Conservation (phyloP, 2,329 filamentous ascomycete genomes). For the Calonectria montana region DNA sequence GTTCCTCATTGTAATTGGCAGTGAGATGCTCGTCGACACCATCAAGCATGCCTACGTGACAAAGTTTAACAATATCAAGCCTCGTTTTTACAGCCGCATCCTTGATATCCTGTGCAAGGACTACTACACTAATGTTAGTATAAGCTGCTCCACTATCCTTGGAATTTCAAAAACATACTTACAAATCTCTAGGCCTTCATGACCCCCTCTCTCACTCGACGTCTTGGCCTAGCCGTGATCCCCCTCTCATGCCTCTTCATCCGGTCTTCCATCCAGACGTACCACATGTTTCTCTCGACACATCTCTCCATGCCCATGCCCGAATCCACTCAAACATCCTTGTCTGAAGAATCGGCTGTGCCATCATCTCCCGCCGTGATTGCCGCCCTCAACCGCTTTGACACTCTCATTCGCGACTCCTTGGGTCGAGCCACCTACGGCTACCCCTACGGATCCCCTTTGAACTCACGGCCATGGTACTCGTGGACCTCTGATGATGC, state of each 20-base stretch:
- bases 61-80: slow-evolving; percentile 98
- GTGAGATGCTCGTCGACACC: slow-evolving; percentile 96
- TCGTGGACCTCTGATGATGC: slow-evolving; percentile 76
- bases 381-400: slow-evolving; percentile 82
- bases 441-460: slow-evolving; percentile 56
- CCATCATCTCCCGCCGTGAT: slow-evolving; percentile 79
- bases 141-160: background rate
- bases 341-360: slow-evolving; percentile 71
- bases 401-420: slow-evolving; percentile 79
- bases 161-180: background rate
- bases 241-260: slow-evolving; percentile 96
- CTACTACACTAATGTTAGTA: slow-evolving; percentile 89
- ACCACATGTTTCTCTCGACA: slow-evolving; percentile 96
- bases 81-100: slow-evolving; percentile 87
- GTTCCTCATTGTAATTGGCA: slow-evolving; percentile 92
- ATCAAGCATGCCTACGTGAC: slow-evolving; percentile 98
- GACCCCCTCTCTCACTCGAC: slow-evolving; percentile 88
- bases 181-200: slow-evolving; percentile 76
- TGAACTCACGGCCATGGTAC: slow-evolving; percentile 58
- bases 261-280: slow-evolving; percentile 92
- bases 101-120: slow-evolving; percentile 96
- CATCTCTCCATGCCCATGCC: slow-evolving; percentile 81
- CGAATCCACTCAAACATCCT: slow-evolving; percentile 72
- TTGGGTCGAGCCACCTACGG: slow-evolving; percentile 80
- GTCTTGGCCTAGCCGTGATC: slow-evolving; percentile 90